Evolutionary conservation across 2,329 filamentous ascomycete species (phyloP), one percentile per base, ranked within the genome.

Genomic region (Xylariaceae sp.): DNA sequence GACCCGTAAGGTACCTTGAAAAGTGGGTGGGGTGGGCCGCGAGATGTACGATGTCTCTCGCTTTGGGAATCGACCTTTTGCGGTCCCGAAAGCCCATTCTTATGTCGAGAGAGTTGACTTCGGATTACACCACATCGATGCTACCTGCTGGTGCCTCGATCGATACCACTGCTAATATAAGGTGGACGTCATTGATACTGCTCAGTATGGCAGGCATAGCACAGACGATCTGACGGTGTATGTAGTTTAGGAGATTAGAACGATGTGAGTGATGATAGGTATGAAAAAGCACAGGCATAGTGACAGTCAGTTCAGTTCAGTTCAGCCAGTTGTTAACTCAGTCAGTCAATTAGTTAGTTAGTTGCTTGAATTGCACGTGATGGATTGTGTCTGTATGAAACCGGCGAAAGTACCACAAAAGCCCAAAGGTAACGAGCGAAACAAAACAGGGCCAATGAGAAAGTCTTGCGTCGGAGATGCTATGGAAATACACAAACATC

Each of bases 311-410:
- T 30, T 30, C 23, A 30, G 23, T 30, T 30, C 23, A 30, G 23
- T 30, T 30, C 23, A 30, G 23, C 2, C 17, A 18, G 2, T 18
- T 30, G 2, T 18, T 30, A 30, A 30, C 23, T 30, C 23, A 30
- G 23, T 30, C 5, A 30, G 23, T 30, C 5, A 30, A 30, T 30
- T 30, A 30, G 23, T 30, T 30, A 30, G 23, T 30, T 30, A 30
- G 23, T 30, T 30, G 5, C 23, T 30, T 30, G 23, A 30, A 30
- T 15, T 41, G 39, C 58, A 60, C 55, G 58, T 60, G 55, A 57
- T 48, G 54, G 44, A 48, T n/a, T 13, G n/a, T 39, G 39, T 17
- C 52, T 44, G 52, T 54, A 10, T 23, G 11, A 47, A 51, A 50
- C 47, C 48, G 41, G 57, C 44, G 5, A 5, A 47, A 51, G 17